phyloP scores from a whole-genome alignment of 78 protist genomes.

The Dictyostelium purpureum region DNA sequence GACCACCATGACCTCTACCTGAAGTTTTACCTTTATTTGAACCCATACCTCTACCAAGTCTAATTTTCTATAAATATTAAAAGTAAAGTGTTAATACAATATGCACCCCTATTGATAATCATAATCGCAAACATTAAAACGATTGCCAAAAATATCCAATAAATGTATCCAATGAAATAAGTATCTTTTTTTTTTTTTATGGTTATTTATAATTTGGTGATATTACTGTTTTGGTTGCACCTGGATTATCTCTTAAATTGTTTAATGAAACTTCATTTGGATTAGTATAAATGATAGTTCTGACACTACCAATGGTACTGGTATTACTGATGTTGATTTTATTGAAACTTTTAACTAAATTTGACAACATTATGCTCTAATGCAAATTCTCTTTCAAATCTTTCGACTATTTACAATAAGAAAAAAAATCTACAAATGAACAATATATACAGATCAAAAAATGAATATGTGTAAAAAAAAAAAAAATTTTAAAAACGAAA shows the following conservation, averaged over 20 bases:
- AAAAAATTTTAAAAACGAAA: background rate
- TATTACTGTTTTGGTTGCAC: slow-evolving; percentile 59
- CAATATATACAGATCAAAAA: background rate
- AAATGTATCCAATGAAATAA: no score
- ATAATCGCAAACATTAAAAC: background rate
- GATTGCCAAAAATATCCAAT: no score
- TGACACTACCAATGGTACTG: background rate
- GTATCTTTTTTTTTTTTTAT: background rate
- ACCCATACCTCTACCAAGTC: slow-evolving; percentile 91
- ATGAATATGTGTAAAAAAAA: background rate
- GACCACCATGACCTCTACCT: slow-evolving; percentile 90
- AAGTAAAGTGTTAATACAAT: background rate
- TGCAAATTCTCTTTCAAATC: background rate
- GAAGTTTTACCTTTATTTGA: slow-evolving; percentile 87
- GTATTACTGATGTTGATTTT: background rate
- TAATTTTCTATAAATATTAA: slow-evolving; percentile 34
- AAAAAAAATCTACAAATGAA: background rate
- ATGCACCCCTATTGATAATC: background rate
- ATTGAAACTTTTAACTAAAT: slow-evolving; percentile 1
- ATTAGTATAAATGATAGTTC: slow-evolving; percentile 20
- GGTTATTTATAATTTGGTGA: no score
- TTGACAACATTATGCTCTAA: background rate
- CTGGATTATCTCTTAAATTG: slow-evolving; percentile 73
- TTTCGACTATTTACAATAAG: background rate
- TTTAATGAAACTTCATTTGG: slow-evolving; percentile 46